Conservation (phyloP, 2,329 filamentous ascomycete species). For the Leptographium lundbergii region DNA sequence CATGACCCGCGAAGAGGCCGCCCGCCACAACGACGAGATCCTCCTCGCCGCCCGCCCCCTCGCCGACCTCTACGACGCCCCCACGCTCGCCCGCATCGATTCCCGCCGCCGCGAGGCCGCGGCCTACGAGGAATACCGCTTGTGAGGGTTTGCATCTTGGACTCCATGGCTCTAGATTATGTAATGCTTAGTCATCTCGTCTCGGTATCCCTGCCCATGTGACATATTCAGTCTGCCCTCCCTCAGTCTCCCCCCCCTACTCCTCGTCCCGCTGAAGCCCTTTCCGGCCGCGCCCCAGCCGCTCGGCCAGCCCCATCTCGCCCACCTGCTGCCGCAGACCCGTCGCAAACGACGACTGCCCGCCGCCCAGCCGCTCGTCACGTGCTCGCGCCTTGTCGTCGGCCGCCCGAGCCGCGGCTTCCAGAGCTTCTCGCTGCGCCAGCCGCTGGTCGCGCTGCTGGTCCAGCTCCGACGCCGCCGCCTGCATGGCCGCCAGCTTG, state of each 20-base stretch:
- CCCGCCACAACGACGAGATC: constrained; percentile 66
- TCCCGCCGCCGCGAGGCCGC: constrained; percentile 55
- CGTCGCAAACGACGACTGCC: constrained; percentile 41
- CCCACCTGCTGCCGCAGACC: constrained; percentile 47
- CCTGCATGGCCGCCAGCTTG: constrained; percentile 62
- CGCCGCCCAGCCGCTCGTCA: constrained; percentile 18
- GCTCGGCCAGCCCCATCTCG: constrained; percentile 36
- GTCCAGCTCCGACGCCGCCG: constrained; percentile 57
- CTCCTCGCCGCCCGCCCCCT: constrained; percentile 53
- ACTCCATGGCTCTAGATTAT: too few species aligned
- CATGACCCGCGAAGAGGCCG: constrained; percentile 86
- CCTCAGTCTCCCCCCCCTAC: constrained; percentile 9
- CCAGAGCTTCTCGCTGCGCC: constrained; percentile 50
- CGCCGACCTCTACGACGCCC: constrained; percentile 62
- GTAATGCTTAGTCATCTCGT: neutral
- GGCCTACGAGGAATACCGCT: constrained; percentile 36
- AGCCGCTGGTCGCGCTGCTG: constrained; percentile 56
- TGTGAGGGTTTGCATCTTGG: neutral
- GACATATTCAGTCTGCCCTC: neutral
- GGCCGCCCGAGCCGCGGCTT: constrained; percentile 49
- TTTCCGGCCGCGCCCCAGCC: constrained; percentile 35
- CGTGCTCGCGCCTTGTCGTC: constrained; percentile 51
- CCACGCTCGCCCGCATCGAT: constrained; percentile 55
- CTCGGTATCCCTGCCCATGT: neutral
- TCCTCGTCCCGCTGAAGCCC: constrained; percentile 34